Evolutionary conservation across 352 stramenopile genomes (phyloP), one percentile per base, ranked within the genome.

Genomic region (Phytophthora sp.): DNA sequence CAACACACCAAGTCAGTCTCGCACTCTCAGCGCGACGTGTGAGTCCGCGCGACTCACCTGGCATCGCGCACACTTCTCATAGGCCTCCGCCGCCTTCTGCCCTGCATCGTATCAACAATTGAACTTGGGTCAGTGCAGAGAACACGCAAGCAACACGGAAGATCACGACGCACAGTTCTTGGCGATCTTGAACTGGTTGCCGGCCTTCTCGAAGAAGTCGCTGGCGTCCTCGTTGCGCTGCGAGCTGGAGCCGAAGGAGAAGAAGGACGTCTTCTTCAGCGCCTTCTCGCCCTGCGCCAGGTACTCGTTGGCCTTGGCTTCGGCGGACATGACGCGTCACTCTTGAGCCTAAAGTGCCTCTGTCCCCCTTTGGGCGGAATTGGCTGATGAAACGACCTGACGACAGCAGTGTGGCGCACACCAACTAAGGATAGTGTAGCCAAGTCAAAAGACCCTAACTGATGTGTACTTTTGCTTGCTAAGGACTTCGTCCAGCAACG

Each of bases 171-270:
- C 86, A 97, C 67, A 94, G 66, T 96, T 92, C 54, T 97, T 95
- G 57, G 92, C 93, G 50, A 99, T 96, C 74, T 99, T 99, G 87
- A 89, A 99, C 72, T 98, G 86, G 87, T 99, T 95, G 42, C 88
- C 97, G 6, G 96, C 96, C 72, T 98, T 98, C 69, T 94, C 79
- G 66, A 96, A 98, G 30, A 94, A 72, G 62, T 99, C 97, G 54
- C 92, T 96, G 39, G 96, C 97, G 78, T 99, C 95, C 79, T 99
- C 97, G 51, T 93, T 97, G 73, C 98, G 98, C 62, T 95, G 95
- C 45, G 80, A 92, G 46, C 82, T 95, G 18, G 79, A 82, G 51
- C 97, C 96, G 72, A 98, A 98, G 15, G 91, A 96, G 72, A 99
- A 98, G 86, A 98, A 98, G 18, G 91, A 96, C 28, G 97, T 98